Percentiles rank a stretch among this genome's conserved stretches.
Conservation (phyloP, 1,284 basidiomycete genomes). For the Anthracocystis walkeri region DNA sequence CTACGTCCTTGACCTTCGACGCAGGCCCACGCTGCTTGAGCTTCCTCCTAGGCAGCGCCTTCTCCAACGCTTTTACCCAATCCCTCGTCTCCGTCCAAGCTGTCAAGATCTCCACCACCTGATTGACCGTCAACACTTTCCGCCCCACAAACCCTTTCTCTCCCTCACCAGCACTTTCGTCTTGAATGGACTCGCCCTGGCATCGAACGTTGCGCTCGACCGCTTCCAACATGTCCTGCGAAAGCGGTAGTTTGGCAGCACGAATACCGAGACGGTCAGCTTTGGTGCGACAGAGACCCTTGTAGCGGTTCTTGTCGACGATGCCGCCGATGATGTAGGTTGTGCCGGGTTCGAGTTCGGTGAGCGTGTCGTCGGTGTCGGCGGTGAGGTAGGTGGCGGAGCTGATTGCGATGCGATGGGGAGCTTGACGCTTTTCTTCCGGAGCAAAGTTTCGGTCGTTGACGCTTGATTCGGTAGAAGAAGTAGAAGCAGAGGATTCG, state of each 20-base stretch:
- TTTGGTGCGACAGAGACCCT: conserved; percentile 86
- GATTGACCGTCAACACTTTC: conserved; percentile 97
- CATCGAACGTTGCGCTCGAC: conserved; percentile 34
- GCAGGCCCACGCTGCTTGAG: conserved; percentile 29
- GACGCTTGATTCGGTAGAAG: neutral
- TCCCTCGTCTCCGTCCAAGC: conserved; percentile 77
- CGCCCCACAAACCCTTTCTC: conserved; percentile 69
- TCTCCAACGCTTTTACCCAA: conserved; percentile 71
- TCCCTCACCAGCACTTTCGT: conserved; percentile 6
- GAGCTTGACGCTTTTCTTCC: conserved; percentile 19
- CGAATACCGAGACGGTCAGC: conserved; percentile 80
- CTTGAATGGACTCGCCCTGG: conserved; percentile 33
- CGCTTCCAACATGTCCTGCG: conserved; percentile 74
- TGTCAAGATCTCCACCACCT: conserved; percentile 89
- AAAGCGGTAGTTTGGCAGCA: conserved; percentile 89
- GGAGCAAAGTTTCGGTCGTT: conserved; percentile 12
- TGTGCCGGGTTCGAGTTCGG: conserved; percentile 82
- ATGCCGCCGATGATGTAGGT: conserved; percentile 97
- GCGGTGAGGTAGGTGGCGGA: conserved; percentile 92
- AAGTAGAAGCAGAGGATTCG: neutral
- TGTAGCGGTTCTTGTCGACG: conserved; percentile 95
- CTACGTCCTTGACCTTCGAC: neutral
- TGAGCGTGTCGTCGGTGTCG: conserved; percentile 87
- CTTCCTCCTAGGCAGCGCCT: conserved; percentile 38
- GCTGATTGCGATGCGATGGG: conserved; percentile 23